These are phyloP conservation scores for Erodium moschatum DNA, from an alignment of 441 rosid genomes.

Conservation along the genomic window DNA sequence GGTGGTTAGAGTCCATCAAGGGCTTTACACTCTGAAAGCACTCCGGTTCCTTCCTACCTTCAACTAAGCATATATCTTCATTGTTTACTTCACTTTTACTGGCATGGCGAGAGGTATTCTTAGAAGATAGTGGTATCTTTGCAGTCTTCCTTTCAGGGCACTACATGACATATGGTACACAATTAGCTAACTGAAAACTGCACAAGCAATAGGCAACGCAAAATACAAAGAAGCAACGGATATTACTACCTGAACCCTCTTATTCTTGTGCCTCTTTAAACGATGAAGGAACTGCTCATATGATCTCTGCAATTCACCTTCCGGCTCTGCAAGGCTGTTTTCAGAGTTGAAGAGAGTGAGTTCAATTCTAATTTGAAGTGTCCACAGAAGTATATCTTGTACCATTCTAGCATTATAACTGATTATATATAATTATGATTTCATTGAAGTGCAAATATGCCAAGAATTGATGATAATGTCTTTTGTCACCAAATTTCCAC, in stretches of 20 bases:
- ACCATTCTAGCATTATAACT: neutral
- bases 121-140: conserved; percentile 30
- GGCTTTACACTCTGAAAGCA: conserved; percentile 23
- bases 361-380: conserved; percentile 11
- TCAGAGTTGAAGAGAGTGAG: conserved; percentile 18
- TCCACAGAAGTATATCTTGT: neutral
- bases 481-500: neutral
- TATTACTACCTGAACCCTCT: conserved; percentile 48
- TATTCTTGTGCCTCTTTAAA: conserved; percentile 53
- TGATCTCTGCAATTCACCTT: conserved; percentile 73
- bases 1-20: conserved; percentile 20
- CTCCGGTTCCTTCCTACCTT: conserved; percentile 14
- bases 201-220: conserved; percentile 15
- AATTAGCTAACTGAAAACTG: conserved; percentile 23
- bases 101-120: conserved; percentile 16
- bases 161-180: conserved; percentile 24
- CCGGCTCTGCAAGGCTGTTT: conserved; percentile 77
- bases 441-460: neutral
- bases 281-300: conserved; percentile 72
- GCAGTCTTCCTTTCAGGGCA: conserved; percentile 34
- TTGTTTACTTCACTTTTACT: conserved; percentile 22
- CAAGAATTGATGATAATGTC: neutral
- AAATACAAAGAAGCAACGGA: conserved; percentile 17
- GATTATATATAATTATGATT: neutral
- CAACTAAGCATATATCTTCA: conserved; percentile 24